Evolutionary conservation across 2,329 filamentous ascomycete species (phyloP).

Genomic region (Aspergillus hortae): DNA sequence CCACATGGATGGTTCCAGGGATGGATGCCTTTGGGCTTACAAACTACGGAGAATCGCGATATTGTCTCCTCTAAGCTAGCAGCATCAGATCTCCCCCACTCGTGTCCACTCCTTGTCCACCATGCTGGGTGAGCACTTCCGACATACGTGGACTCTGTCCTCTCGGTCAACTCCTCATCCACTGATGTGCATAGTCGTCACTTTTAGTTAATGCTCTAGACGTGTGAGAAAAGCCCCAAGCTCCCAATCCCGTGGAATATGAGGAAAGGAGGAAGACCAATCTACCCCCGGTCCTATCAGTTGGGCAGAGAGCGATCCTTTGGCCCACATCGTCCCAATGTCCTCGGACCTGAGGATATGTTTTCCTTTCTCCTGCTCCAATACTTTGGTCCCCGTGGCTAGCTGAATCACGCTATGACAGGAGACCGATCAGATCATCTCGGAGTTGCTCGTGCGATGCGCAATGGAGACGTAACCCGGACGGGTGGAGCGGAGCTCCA

Average conservation of each 20-base stretch:
- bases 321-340: background rate
- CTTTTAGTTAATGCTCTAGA: background rate
- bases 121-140: background rate
- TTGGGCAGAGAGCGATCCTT: background rate
- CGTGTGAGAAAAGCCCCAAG: background rate
- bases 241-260: background rate
- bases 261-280: no score
- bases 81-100: background rate
- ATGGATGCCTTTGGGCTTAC: no score
- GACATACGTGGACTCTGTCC: background rate
- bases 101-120: background rate
- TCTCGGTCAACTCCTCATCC: background rate
- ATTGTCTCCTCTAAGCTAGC: background rate
- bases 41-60: background rate
- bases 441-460: slow-evolving; percentile 1
- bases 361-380: background rate
- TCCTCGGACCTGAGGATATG: background rate
- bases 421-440: background rate
- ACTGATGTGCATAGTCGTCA: background rate
- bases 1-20: background rate
- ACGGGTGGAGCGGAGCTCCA: background rate
- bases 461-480: background rate
- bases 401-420: background rate
- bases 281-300: background rate
- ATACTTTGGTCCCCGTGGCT: background rate